phyloP scores from a whole-genome alignment of 306 rosid genomes.

The Acacia melanoxylon region DNA sequence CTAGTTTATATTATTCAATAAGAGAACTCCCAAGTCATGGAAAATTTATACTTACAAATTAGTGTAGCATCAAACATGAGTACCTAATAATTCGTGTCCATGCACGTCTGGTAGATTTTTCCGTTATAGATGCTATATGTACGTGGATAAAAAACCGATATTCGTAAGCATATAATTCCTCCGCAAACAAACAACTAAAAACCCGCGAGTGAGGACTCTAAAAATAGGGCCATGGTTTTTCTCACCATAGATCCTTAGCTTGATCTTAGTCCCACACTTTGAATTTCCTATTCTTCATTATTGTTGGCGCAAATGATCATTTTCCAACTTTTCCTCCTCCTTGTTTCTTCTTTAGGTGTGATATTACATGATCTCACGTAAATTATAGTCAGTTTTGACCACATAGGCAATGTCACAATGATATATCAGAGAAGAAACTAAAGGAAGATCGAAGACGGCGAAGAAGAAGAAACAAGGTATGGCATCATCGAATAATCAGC shows the following conservation, averaged over 20 bases:
- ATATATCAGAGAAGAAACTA: neutral
- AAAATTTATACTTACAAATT: neutral
- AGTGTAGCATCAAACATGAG: neutral
- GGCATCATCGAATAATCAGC: conserved; percentile 57
- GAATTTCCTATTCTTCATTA: neutral
- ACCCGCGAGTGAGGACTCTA: conserved; percentile 27
- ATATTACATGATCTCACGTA: neutral
- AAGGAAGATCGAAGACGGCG: neutral
- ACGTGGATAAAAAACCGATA: neutral
- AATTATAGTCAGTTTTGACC: neutral
- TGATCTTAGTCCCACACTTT: conserved; percentile 4
- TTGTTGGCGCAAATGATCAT: neutral
- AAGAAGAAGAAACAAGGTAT: conserved; percentile 16
- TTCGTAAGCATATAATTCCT: neutral
- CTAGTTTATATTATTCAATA: too few species aligned
- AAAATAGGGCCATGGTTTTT: conserved; percentile 53
- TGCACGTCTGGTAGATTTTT: neutral
- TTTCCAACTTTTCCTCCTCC: neutral
- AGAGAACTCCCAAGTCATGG: neutral
- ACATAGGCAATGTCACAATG: neutral
- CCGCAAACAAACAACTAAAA: conserved; percentile 51
- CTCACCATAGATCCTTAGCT: conserved; percentile 38
- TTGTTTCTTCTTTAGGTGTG: neutral
- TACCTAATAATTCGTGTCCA: neutral
- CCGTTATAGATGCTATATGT: neutral